Evolutionary conservation across 2,329 filamentous ascomycete genomes (phyloP).

Genomic region (Scytalidium sp.): DNA sequence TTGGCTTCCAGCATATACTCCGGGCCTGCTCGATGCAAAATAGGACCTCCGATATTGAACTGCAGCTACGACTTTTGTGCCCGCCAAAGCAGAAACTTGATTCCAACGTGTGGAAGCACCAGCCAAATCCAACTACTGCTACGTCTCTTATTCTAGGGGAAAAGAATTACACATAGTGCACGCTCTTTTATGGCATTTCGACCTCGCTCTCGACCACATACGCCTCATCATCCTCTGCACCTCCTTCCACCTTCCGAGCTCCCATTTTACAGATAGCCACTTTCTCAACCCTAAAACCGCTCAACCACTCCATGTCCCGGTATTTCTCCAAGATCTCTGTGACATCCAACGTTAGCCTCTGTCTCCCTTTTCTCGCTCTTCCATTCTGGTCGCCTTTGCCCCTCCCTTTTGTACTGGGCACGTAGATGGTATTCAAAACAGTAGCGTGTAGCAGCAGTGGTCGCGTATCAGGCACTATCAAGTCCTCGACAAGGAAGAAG

Average conservation of each 20-base stretch:
- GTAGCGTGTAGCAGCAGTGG: constrained; percentile 79
- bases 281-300: constrained; percentile 62
- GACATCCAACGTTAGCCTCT: constrained; percentile 46
- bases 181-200: constrained; percentile 15
- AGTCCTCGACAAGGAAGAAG: constrained; percentile 50
- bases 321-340: constrained; percentile 55
- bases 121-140: too few species aligned
- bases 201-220: constrained; percentile 25
- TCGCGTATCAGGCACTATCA: constrained; percentile 57
- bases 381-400: constrained; percentile 27
- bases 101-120: too few species aligned
- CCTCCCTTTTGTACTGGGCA: constrained; percentile 30
- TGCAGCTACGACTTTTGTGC: too few species aligned
- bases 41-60: too few species aligned
- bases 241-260: constrained; percentile 51
- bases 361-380: constrained; percentile 16
- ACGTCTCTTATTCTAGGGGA: too few species aligned
- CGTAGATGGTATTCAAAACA: constrained; percentile 81
- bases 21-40: too few species aligned
- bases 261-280: constrained; percentile 87
- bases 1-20: too few species aligned
- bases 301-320: constrained; percentile 67
- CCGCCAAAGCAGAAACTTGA: too few species aligned
- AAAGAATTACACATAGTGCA: too few species aligned
- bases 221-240: constrained; percentile 14